A percentile compares a stretch with the other conserved stretches of the same genome.
Evolutionary conservation across 495 filamentous ascomycete species (phyloP).

Genomic region (Penicillium odoratum): DNA sequence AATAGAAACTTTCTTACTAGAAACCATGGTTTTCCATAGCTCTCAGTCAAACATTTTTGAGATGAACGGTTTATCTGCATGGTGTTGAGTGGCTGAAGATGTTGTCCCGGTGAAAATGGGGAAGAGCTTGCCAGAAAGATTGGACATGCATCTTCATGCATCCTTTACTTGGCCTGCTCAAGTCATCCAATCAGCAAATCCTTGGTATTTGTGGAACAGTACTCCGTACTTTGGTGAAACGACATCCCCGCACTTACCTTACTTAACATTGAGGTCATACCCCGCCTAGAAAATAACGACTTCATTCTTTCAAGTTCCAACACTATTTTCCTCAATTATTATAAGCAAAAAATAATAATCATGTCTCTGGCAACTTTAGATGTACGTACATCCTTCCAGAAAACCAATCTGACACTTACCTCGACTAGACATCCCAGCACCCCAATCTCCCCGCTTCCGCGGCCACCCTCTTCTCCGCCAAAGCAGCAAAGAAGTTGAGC

Average conservation of each 20-base stretch:
- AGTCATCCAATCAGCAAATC: too few relatives aligned
- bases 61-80: too few relatives aligned
- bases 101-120: too few relatives aligned
- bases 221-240: background rate
- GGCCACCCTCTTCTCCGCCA: constrained; percentile 78
- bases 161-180: too few relatives aligned
- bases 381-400: constrained; percentile 18
- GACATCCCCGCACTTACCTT: background rate
- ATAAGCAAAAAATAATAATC: constrained; percentile 1
- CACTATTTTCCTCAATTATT: background rate
- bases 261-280: background rate
- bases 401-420: constrained; percentile 1
- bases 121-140: too few relatives aligned
- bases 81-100: background rate
- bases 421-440: constrained; percentile 39
- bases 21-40: background rate
- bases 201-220: background rate
- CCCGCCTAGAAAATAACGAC: background rate
- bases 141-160: too few relatives aligned
- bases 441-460: constrained; percentile 66
- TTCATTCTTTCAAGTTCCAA: background rate
- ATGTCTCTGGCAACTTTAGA: constrained; percentile 48
- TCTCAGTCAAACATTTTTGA: background rate
- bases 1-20: background rate
- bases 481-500: constrained; percentile 69